phyloP scores from a whole-genome alignment of 148 eudicot species.

The Mesembryanthemum crystallinum region DNA sequence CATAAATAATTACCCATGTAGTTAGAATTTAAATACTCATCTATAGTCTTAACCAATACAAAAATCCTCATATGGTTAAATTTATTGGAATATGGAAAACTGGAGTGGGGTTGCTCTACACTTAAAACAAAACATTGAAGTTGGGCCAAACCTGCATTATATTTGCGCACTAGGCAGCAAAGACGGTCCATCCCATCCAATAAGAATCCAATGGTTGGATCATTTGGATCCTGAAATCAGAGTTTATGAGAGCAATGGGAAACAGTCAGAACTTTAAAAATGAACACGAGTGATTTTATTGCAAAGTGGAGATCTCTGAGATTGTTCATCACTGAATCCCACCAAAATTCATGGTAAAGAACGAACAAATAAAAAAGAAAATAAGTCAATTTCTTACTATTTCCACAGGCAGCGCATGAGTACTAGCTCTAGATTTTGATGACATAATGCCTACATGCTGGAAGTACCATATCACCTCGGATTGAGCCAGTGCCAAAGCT shows the following conservation, averaged over 20 bases:
- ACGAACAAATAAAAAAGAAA: conserved; percentile 1
- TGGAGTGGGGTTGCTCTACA: background rate
- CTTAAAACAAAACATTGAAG: background rate
- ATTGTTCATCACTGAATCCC: conserved; percentile 1
- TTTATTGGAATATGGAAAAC: background rate
- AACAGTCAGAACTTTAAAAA: background rate
- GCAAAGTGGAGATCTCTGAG: conserved; percentile 6
- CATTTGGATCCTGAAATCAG: conserved; percentile 88
- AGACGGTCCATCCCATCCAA: conserved; percentile 95
- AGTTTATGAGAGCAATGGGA: conserved; percentile 1
- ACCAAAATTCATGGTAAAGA: background rate
- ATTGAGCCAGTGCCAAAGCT: conserved; percentile 95
- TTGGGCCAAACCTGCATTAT: conserved; percentile 73
- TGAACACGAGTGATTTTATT: background rate
- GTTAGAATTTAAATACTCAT: background rate
- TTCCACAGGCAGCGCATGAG: conserved; percentile 70
- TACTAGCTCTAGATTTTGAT: conserved; percentile 66
- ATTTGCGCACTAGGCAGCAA: conserved; percentile 95
- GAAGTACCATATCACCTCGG: conserved; percentile 94
- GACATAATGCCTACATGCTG: conserved; percentile 93
- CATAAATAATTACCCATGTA: background rate
- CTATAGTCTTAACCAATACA: background rate
- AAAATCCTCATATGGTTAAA: background rate
- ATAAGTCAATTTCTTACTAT: conserved; percentile 45
- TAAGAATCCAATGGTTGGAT: conserved; percentile 92